Conservation (phyloP, 1,139 yeast species). For the Wickerhamiella pararugosa region DNA sequence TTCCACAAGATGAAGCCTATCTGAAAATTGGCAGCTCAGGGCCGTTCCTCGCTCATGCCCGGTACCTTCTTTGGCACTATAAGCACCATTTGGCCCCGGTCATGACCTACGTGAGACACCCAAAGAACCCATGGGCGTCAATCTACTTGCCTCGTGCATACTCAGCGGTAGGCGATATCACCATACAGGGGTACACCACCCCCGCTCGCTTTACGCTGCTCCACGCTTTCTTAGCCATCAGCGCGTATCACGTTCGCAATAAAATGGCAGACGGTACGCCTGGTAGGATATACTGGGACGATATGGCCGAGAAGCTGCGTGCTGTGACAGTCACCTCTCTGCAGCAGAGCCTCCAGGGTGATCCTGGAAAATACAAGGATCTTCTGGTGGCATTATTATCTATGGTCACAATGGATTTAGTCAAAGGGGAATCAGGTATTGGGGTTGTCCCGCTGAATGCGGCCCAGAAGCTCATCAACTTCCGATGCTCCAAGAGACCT, state of each 20-base stretch:
- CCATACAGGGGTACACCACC: constrained; percentile 59
- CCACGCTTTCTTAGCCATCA: constrained; percentile 67
- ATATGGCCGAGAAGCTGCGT: constrained; percentile 58
- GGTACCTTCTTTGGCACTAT: constrained; percentile 60
- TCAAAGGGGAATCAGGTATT: constrained; percentile 56
- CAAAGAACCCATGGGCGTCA: constrained; percentile 78
- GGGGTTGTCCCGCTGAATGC: constrained; percentile 43
- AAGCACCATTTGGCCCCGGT: constrained; percentile 69
- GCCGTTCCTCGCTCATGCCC: constrained; percentile 18
- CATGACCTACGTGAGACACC: constrained; percentile 74
- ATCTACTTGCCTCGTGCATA: constrained; percentile 72
- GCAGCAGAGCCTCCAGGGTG: constrained; percentile 38
- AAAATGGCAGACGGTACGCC: constrained; percentile 43
- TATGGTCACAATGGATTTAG: constrained; percentile 78
- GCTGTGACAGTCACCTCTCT: constrained; percentile 61
- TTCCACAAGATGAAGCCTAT: not conserved
- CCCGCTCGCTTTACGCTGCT: constrained; percentile 64
- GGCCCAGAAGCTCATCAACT: constrained; percentile 59
- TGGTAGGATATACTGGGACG: constrained; percentile 54
- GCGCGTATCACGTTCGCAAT: constrained; percentile 68
- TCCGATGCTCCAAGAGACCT: constrained; percentile 52
- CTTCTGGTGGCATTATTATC: constrained; percentile 71
- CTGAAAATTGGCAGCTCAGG: constrained; percentile 3
- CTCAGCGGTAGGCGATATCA: constrained; percentile 67
- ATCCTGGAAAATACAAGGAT: constrained; percentile 55